phyloP scores from a whole-genome alignment of 495 filamentous ascomycete species.

The Aspergillus sclerotioniger region DNA sequence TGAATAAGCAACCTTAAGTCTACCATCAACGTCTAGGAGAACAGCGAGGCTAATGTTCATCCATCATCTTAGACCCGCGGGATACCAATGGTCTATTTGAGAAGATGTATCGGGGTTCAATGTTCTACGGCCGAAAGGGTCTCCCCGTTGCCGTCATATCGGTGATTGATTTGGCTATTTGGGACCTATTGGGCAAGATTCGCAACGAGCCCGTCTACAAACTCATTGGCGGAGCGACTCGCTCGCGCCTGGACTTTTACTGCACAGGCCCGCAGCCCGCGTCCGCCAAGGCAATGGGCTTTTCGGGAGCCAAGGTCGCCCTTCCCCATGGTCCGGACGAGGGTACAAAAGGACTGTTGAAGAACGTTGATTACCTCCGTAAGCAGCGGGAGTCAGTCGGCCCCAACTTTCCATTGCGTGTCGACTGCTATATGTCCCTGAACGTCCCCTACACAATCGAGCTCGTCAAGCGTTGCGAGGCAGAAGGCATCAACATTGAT shows the following conservation, averaged over 20 bases:
- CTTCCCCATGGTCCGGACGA: slow-evolving; percentile 86
- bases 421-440: slow-evolving; percentile 95
- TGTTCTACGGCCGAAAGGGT: slow-evolving; percentile 94
- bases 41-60: not conserved
- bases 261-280: slow-evolving; percentile 85
- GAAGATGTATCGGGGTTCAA: slow-evolving; percentile 91
- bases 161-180: slow-evolving; percentile 86
- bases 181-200: slow-evolving; percentile 88
- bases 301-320: slow-evolving; percentile 85
- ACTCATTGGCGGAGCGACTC: slow-evolving; percentile 83
- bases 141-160: slow-evolving; percentile 87
- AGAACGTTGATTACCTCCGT: slow-evolving; percentile 84
- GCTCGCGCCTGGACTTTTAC: slow-evolving; percentile 81
- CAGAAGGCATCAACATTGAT: slow-evolving; percentile 79
- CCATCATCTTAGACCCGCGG: slow-evolving; percentile 60
- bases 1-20: slow-evolving; percentile 1
- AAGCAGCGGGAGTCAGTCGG: slow-evolving; percentile 82
- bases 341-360: slow-evolving; percentile 72
- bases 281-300: slow-evolving; percentile 76
- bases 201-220: slow-evolving; percentile 92
- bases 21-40: not conserved
- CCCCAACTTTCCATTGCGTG: slow-evolving; percentile 86
- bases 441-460: slow-evolving; percentile 91
- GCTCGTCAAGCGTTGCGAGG: slow-evolving; percentile 75
- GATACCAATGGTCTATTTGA: slow-evolving; percentile 88